Base-by-base conservation (phyloP, 345 rosid species). In the Gossypium longicalyx region DNA sequence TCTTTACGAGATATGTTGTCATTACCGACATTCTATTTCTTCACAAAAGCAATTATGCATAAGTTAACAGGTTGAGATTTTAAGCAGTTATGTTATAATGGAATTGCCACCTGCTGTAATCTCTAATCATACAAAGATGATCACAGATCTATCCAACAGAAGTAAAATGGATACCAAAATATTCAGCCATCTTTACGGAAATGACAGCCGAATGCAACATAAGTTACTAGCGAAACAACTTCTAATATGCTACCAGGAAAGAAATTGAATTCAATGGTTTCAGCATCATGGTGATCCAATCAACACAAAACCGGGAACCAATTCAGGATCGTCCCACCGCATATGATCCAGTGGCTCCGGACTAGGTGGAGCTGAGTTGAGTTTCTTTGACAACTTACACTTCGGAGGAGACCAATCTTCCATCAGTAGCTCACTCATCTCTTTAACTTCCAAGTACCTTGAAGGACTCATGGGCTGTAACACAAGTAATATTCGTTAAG, bases 391-490 rank as follows among this genome's bases (percentile, higher is more conserved):
- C 25, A 29, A 3, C 47, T 51, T 69, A 27, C 17, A 9, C 10
- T 27, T 51, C 7, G 47, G 60, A 25, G 57, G 72, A 17, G 60
- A 51, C 17, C 12, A 20, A 69, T 69, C 59, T 49, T 69, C 45
- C 9, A 69, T 10, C 47, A 69, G 73, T 23, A 52, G 17, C 45
- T 69, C 25, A 7, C 25, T 52, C 60, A 27, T 17, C 59, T 69
- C 47, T 38, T 12, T 2, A 0, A 4, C 45, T 51, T 69, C 72
- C 17, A 10, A 9, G 25, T 16, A 2, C 59, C 72, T 69, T 10
- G 59, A 56, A 69, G 72, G 72, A 69, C 72, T 69, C 60, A 51
- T 51, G 45, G 43, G 25, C 72, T 51, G 72, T 51, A 27, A 51
- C 45, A 51, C 3, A 69, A 51, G 6, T 51, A 17, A 27, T 51